phyloP scores from a whole-genome alignment of 352 stramenopile species.

The Pythium plurisporium region DNA sequence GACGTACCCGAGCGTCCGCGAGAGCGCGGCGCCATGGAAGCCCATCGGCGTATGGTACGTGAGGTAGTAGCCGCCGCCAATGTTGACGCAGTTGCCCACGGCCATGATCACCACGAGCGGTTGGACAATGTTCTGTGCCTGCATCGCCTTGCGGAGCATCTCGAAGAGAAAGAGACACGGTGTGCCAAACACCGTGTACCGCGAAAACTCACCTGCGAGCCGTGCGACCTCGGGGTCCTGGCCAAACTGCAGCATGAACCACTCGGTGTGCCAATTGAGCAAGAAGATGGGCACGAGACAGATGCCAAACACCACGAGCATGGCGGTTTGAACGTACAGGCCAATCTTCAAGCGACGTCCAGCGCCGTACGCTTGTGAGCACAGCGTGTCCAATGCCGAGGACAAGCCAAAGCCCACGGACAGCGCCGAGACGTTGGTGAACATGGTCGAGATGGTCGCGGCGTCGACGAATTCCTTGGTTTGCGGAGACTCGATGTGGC shows the following conservation, averaged over 20 bases:
- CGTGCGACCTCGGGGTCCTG: conserved; percentile 53
- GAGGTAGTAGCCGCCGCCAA: conserved; percentile 54
- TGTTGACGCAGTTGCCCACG: conserved; percentile 9
- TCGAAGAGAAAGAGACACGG: conserved; percentile 72
- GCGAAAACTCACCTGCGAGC: too few relatives aligned
- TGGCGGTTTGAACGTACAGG: conserved; percentile 63
- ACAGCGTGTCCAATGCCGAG: conserved; percentile 74
- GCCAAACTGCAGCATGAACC: conserved; percentile 43
- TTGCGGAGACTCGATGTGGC: conserved; percentile 47
- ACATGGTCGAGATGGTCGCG: conserved; percentile 59
- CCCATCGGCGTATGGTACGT: conserved; percentile 67
- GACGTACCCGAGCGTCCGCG: conserved; percentile 58
- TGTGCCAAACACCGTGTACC: conserved; percentile 15
- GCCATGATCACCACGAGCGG: conserved; percentile 19
- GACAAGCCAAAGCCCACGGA: conserved; percentile 61
- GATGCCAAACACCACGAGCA: conserved; percentile 44
- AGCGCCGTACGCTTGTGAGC: conserved; percentile 59
- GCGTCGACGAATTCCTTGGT: conserved; percentile 62
- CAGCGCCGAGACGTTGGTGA: conserved; percentile 62
- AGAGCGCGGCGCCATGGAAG: conserved; percentile 75
- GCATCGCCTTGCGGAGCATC: conserved; percentile 58
- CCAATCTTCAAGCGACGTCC: conserved; percentile 52
- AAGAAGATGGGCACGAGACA: conserved; percentile 42
- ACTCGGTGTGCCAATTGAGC: conserved; percentile 48
- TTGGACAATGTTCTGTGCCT: conserved; percentile 59